Conservation (phyloP, 2,329 filamentous ascomycete species). For the Ceratocystis alfenasii region DNA sequence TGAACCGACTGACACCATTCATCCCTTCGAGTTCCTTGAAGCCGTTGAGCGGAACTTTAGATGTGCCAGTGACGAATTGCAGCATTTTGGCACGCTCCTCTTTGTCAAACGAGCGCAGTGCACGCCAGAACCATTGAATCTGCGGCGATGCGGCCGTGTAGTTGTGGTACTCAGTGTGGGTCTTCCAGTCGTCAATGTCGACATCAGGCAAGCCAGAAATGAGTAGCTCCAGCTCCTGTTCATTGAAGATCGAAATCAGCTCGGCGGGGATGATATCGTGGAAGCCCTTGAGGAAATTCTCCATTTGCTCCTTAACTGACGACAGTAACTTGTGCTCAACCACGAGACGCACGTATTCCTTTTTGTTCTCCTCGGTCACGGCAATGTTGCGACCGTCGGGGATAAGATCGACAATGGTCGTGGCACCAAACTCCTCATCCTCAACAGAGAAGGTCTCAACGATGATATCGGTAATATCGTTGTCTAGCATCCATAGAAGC, state of each 20-base stretch:
- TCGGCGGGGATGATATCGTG: conserved; percentile 95
- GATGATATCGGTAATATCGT: conserved; percentile 96
- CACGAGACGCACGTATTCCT: conserved; percentile 88
- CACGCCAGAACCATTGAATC: conserved; percentile 99
- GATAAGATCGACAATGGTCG: conserved; percentile 73
- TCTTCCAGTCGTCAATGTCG: conserved; percentile 97
- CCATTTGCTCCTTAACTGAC: conserved; percentile 88
- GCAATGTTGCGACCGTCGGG: conserved; percentile 80
- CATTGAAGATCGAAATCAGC: conserved; percentile 92
- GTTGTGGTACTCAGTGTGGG: conserved; percentile 97
- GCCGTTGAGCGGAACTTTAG: conserved; percentile 93
- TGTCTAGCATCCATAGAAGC: conserved; percentile 94
- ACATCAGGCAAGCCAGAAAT: conserved; percentile 97
- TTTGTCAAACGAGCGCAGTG: conserved; percentile 93
- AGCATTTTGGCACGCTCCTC: conserved; percentile 95
- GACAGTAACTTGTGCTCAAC: conserved; percentile 87
- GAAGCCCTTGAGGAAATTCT: conserved; percentile 88
- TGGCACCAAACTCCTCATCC: conserved; percentile 86
- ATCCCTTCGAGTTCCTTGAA: conserved; percentile 99
- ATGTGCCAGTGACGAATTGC: conserved; percentile 96
- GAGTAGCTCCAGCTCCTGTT: conserved; percentile 89
- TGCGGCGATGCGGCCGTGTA: conserved; percentile 89
- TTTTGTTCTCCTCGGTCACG: conserved; percentile 96
- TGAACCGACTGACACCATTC: conserved; percentile 97
- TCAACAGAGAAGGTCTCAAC: conserved; percentile 93